Conservation (phyloP, 2,329 filamentous ascomycete species). For the Xylaria sp. region DNA sequence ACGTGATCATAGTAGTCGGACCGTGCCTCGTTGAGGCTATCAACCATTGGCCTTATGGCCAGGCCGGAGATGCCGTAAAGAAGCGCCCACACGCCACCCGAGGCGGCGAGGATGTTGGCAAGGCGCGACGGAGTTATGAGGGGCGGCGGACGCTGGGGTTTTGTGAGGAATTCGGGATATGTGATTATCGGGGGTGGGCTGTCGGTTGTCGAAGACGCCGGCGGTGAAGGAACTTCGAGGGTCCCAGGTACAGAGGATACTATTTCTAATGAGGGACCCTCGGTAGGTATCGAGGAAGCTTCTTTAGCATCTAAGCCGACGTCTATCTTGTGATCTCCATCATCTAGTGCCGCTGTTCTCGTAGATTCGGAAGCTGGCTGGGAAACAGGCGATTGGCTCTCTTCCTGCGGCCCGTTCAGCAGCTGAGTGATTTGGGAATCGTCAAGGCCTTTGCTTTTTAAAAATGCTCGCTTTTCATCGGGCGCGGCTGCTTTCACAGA, state of each 20-base stretch:
- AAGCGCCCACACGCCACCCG: slow-evolving; percentile 67
- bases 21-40: slow-evolving; percentile 63
- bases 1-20: slow-evolving; percentile 63
- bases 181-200: slow-evolving; percentile 73
- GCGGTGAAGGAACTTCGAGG: slow-evolving; percentile 17
- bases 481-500: slow-evolving; percentile 74
- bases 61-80: slow-evolving; percentile 78
- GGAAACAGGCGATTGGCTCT: slow-evolving; percentile 26
- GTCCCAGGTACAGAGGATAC: slow-evolving; percentile 27
- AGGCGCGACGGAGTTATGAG: slow-evolving; percentile 71
- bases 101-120: slow-evolving; percentile 68
- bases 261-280: slow-evolving; percentile 26
- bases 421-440: slow-evolving; percentile 75
- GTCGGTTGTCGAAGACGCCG: slow-evolving; percentile 51
- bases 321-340: slow-evolving; percentile 15
- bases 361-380: slow-evolving; percentile 23
- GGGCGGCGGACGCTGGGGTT: slow-evolving; percentile 65
- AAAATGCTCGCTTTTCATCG: slow-evolving; percentile 80
- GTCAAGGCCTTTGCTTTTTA: slow-evolving; percentile 79
- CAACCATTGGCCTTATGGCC: slow-evolving; percentile 72
- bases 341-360: slow-evolving; percentile 11
- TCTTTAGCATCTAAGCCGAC: slow-evolving; percentile 10
- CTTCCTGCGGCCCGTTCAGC: slow-evolving; percentile 54
- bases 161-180: slow-evolving; percentile 75
- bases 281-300: slow-evolving; percentile 12